phyloP scores from a whole-genome alignment of 805 yeast species.

The baker's yeast (Saccharomyces cerevisiae) region DNA sequence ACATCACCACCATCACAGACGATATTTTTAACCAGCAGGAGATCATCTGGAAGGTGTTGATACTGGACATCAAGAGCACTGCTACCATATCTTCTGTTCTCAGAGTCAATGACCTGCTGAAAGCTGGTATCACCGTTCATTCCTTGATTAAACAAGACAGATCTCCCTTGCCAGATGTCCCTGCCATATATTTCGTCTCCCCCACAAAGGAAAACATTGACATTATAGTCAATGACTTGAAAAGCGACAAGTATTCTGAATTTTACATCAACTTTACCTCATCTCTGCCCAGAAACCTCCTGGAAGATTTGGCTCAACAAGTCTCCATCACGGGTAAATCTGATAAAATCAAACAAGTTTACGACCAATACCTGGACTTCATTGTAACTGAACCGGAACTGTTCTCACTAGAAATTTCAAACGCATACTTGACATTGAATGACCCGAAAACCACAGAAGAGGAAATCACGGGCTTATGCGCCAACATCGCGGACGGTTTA shows the following conservation, averaged over 20 bases:
- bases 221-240: conserved; percentile 62
- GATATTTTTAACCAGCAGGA: conserved; percentile 54
- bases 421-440: conserved; percentile 62
- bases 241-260: conserved; percentile 65
- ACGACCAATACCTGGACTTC: conserved; percentile 88
- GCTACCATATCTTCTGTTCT: conserved; percentile 85
- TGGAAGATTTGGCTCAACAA: conserved; percentile 82
- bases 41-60: conserved; percentile 82
- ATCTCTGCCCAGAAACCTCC: conserved; percentile 61
- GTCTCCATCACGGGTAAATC: conserved; percentile 69
- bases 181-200: conserved; percentile 83
- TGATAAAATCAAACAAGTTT: conserved; percentile 73
- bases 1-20: conserved; percentile 26
- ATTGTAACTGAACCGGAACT: conserved; percentile 88
- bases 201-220: conserved; percentile 75
- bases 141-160: conserved; percentile 62
- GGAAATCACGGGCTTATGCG: conserved; percentile 59
- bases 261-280: conserved; percentile 83
- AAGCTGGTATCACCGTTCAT: conserved; percentile 89
- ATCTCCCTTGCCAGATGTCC: conserved; percentile 87
- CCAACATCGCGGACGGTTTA: conserved; percentile 66
- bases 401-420: conserved; percentile 64
- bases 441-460: conserved; percentile 68
- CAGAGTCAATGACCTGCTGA: conserved; percentile 81
- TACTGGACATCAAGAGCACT: conserved; percentile 74